Evolutionary conservation across 257 asterid species (phyloP), one percentile per base, ranked within the genome.

Genomic region (Parsonsia alboflavescens): DNA sequence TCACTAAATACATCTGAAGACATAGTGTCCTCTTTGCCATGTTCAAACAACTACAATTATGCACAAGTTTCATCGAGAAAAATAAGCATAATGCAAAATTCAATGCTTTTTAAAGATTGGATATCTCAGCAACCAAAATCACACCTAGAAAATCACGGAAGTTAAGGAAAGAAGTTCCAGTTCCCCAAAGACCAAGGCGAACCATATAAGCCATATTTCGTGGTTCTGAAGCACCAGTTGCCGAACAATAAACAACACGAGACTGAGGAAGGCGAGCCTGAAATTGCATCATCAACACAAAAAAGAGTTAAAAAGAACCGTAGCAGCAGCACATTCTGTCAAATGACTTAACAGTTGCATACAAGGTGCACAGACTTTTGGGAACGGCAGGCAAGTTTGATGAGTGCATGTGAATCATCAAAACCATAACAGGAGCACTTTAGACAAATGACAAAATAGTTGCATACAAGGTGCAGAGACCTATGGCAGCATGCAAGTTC

Each of bases 211-310:
- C 99, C 96, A 95, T 81, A 78, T 95, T 95, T 48, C 99, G 97
- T 28, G 99, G 99, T 78, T 95, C 99, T 75, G 99, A 92, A 80
- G 99, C 98, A 82, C 99, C 99, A 83, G 99, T 95, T 73, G 99
- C 99, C 41, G 99, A 95, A 86, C 99, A 95, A 80, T 95, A 95
- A 71, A 90, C 76, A 63, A 95, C 88, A 64, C 99, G 99, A 85
- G 99, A 96, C 81, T 90, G 89, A 81, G 97, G 98, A 86, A 95
- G 99, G 69, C 82, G 91, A 79, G 90, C 99, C 99, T 95, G 89
- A 82, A 85, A 74, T 73, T 68, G 61, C 80, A 62, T 45, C 81
- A 81, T 75, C 72, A 79, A 79, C 28, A 70, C 70, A 82, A 73
- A 24, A 49, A 73, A 33, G 77, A 64, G 69, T 72, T 75, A 77